Conservation (phyloP, 2,329 filamentous ascomycete species). For the Capronia americana region DNA sequence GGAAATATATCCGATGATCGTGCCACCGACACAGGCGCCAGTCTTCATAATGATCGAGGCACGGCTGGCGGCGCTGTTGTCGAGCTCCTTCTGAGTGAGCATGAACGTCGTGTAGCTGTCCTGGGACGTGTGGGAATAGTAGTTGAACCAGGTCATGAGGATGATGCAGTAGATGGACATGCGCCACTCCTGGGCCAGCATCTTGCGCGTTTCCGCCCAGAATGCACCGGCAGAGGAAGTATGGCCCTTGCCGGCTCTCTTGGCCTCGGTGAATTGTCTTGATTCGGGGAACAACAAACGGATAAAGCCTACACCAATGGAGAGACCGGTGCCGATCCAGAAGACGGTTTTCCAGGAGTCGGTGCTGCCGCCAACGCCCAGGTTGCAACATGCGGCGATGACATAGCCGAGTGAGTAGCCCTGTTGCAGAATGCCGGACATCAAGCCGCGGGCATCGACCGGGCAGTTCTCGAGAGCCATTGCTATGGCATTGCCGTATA, state of each 20-base stretch:
- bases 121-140: constrained; percentile 79
- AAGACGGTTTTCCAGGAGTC: constrained; percentile 75
- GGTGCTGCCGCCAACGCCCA: constrained; percentile 67
- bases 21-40: constrained; percentile 76
- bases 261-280: constrained; percentile 74
- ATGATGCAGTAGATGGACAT: constrained; percentile 79
- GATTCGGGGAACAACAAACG: constrained; percentile 75
- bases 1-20: constrained; percentile 74
- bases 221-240: constrained; percentile 58
- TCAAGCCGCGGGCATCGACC: constrained; percentile 73
- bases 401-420: constrained; percentile 83
- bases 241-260: constrained; percentile 52
- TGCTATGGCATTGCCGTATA: constrained; percentile 78
- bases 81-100: constrained; percentile 72
- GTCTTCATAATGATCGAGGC: constrained; percentile 83
- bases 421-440: constrained; percentile 82
- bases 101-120: constrained; percentile 85
- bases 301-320: constrained; percentile 66
- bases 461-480: constrained; percentile 80
- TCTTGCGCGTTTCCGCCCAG: constrained; percentile 71
- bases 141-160: constrained; percentile 78
- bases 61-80: constrained; percentile 68
- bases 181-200: constrained; percentile 74
- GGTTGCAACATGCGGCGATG: constrained; percentile 75
- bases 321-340: constrained; percentile 65